A percentile compares a stretch with the other conserved stretches of the same genome.
Evolutionary conservation across 371 early-diverging fungal genomes (phyloP).

Genomic region (Mucor circinelloides): DNA sequence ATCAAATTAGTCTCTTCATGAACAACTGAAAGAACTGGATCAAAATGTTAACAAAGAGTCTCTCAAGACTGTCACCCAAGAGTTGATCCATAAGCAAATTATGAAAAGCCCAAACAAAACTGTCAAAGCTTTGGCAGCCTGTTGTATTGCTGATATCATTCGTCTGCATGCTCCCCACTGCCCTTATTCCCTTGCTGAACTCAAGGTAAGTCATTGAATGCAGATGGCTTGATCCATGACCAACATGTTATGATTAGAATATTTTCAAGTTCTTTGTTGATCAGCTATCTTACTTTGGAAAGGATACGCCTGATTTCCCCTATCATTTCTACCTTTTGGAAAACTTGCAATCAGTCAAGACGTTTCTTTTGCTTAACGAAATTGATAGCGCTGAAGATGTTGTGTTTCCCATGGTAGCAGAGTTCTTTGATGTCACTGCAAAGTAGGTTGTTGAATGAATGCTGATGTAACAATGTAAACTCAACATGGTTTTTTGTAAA

Average conservation of each 20-base stretch:
- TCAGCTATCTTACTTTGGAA: constrained; percentile 69
- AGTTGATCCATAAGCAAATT: constrained; percentile 70
- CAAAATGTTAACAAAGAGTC: constrained; percentile 50
- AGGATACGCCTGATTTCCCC: constrained; percentile 63
- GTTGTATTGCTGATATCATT: constrained; percentile 91
- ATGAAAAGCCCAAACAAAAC: constrained; percentile 79
- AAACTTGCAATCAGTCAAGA: constrained; percentile 83
- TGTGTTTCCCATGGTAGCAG: constrained; percentile 13
- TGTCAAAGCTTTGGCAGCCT: constrained; percentile 76
- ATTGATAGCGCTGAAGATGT: constrained; percentile 34
- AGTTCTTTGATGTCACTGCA: constrained; percentile 25
- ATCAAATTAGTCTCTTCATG: constrained; percentile 32
- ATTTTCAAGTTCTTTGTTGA: constrained; percentile 81
- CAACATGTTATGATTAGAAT: constrained; percentile 36
- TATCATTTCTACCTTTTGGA: constrained; percentile 85
- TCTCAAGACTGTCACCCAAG: constrained; percentile 63
- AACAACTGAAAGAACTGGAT: constrained; percentile 32
- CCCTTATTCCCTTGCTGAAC: constrained; percentile 66
- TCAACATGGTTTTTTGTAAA: background rate
- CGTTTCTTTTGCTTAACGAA: constrained; percentile 70
- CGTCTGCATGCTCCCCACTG: constrained; percentile 92
- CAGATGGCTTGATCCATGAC: background rate
- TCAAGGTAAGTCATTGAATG: constrained; percentile 53
- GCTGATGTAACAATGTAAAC: too few relatives aligned
- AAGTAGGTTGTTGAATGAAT: constrained; percentile 16